Conservation (phyloP, 2,329 filamentous ascomycete species). For the Clathrospora elynae region DNA sequence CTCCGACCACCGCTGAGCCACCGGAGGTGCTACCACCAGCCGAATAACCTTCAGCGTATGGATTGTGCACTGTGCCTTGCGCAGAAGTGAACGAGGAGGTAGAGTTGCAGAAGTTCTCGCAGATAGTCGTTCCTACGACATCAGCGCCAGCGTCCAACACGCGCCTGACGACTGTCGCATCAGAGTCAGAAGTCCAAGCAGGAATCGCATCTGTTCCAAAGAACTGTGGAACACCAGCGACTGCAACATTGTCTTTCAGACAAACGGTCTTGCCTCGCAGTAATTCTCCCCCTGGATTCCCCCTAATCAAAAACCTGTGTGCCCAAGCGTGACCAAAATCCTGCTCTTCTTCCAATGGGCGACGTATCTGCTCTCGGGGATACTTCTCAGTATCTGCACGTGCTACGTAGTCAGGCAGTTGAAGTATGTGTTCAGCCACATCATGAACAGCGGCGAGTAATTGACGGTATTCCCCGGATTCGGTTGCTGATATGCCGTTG, state of each 20-base stretch:
- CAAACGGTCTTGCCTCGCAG: constrained; percentile 54
- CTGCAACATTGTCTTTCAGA: constrained; percentile 61
- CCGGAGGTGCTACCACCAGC: constrained; percentile 57
- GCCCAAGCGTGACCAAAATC: constrained; percentile 58
- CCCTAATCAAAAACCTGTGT: constrained; percentile 56
- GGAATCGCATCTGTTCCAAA: constrained; percentile 57
- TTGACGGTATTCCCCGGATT: constrained; percentile 55
- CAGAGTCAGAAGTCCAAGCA: constrained; percentile 57
- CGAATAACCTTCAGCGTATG: constrained; percentile 53
- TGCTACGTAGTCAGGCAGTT: constrained; percentile 56
- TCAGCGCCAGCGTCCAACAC: constrained; percentile 57
- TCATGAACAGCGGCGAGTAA: constrained; percentile 60
- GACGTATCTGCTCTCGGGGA: constrained; percentile 53
- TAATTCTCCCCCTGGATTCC: constrained; percentile 22
- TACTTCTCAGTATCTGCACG: constrained; percentile 50
- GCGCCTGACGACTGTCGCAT: constrained; percentile 60
- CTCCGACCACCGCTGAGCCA: constrained; percentile 51
- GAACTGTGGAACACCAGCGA: constrained; percentile 60
- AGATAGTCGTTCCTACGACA: constrained; percentile 58
- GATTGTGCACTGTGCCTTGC: constrained; percentile 48
- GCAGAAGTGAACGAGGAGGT: constrained; percentile 56
- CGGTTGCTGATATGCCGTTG: constrained; percentile 38
- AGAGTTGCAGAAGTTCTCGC: constrained; percentile 60
- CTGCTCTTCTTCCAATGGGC: constrained; percentile 39
- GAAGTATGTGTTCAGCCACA: constrained; percentile 53